phyloP scores from a whole-genome alignment of 805 yeast species.

The Lipomyces chichibuensis region DNA sequence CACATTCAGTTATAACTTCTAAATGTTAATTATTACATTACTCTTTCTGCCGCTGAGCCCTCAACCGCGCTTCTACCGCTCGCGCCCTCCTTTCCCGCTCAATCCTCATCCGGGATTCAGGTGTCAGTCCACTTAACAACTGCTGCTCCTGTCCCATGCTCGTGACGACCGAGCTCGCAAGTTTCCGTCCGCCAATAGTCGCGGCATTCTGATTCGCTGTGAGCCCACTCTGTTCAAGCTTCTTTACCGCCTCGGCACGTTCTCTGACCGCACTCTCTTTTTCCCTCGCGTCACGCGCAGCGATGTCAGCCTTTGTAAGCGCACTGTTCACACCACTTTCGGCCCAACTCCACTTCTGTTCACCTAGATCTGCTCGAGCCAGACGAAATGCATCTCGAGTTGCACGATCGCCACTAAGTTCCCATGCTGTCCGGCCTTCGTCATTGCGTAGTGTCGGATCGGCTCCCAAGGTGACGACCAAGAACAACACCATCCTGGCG shows the following conservation, averaged over 20 bases:
- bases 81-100: constrained; percentile 95
- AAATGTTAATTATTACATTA: background rate
- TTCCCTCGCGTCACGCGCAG: constrained; percentile 37
- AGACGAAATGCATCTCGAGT: constrained; percentile 62
- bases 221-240: constrained; percentile 29
- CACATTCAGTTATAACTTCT: background rate
- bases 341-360: constrained; percentile 68
- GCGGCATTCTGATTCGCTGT: constrained; percentile 12
- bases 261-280: constrained; percentile 18
- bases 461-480: constrained; percentile 66
- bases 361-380: constrained; percentile 70
- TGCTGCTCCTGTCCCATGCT: constrained; percentile 34
- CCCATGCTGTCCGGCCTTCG: constrained; percentile 68
- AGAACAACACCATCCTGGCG: constrained; percentile 64
- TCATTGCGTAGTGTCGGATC: constrained; percentile 64
- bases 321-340: constrained; percentile 66
- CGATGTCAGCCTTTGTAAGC: constrained; percentile 43
- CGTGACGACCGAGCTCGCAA: constrained; percentile 37
- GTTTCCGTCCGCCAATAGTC: constrained; percentile 14
- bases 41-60: background rate
- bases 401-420: constrained; percentile 54
- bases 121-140: constrained; percentile 57
- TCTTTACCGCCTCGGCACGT: constrained; percentile 37
- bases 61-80: constrained; percentile 87
- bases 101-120: constrained; percentile 71